Evolutionary conservation across 352 stramenopile genomes (phyloP).

Genomic region (Thraustotheca clavata): DNA sequence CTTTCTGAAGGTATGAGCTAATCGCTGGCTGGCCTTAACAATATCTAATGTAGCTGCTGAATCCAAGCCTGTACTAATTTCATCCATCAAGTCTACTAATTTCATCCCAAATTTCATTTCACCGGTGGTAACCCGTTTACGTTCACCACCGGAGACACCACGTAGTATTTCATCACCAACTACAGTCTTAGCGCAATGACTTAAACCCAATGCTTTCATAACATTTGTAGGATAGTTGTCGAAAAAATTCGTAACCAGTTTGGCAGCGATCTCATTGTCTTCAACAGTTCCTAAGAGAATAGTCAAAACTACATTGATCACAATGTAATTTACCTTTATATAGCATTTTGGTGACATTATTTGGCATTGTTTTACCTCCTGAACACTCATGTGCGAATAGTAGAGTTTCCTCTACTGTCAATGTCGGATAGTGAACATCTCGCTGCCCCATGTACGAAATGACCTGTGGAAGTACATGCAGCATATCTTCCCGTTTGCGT

Average conservation of each 20-base stretch:
- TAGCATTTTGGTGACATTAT: too few relatives aligned
- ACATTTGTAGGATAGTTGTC: slow-evolving; percentile 21
- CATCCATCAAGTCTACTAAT: slow-evolving; percentile 44
- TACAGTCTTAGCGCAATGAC: slow-evolving; percentile 26
- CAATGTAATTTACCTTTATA: background rate
- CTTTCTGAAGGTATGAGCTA: slow-evolving; percentile 40
- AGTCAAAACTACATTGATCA: background rate
- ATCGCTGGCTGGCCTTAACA: slow-evolving; percentile 35
- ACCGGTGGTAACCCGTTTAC: slow-evolving; percentile 63
- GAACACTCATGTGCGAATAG: slow-evolving; percentile 34
- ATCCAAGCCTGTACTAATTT: slow-evolving; percentile 28
- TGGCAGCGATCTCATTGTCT: background rate
- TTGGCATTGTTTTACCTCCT: too few relatives aligned
- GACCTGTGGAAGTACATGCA: slow-evolving; percentile 32
- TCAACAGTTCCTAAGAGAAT: background rate
- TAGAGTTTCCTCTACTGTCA: slow-evolving; percentile 47
- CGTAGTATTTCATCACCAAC: slow-evolving; percentile 29
- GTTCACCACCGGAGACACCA: slow-evolving; percentile 55
- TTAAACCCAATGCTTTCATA: slow-evolving; percentile 16
- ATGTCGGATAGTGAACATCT: slow-evolving; percentile 37
- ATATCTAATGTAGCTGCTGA: slow-evolving; percentile 33
- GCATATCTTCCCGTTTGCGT: slow-evolving; percentile 2
- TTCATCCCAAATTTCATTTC: slow-evolving; percentile 59
- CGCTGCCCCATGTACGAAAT: slow-evolving; percentile 37
- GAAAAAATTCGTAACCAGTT: background rate